Conservation (phyloP, 2,329 filamentous ascomycete species). For the Leptodontidium sp. region DNA sequence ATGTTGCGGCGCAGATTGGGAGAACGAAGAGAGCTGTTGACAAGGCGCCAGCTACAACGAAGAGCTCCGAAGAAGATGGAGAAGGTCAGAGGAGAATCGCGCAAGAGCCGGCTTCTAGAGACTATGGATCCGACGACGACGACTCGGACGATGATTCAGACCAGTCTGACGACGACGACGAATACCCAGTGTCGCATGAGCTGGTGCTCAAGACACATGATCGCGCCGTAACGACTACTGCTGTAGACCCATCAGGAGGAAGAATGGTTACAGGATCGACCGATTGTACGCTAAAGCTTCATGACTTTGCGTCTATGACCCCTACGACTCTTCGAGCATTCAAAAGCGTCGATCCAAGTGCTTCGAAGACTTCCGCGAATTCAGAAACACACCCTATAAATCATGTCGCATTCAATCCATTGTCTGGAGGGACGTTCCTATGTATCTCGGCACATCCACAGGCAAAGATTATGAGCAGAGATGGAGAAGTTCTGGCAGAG, state of each 20-base stretch:
- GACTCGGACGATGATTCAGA: constrained; percentile 65
- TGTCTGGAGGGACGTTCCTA: constrained; percentile 81
- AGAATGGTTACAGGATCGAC: constrained; percentile 89
- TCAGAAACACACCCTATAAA: constrained; percentile 90
- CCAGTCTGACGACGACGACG: constrained; percentile 73
- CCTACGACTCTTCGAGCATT: constrained; percentile 94
- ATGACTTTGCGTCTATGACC: constrained; percentile 96
- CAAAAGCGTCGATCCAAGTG: constrained; percentile 87
- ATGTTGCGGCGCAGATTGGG: constrained; percentile 83
- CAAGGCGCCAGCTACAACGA: constrained; percentile 38
- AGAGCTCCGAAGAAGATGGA: constrained; percentile 39
- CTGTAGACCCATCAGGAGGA: constrained; percentile 84
- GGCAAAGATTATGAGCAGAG: constrained; percentile 86
- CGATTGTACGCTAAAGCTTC: constrained; percentile 90
- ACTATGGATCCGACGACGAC: constrained; percentile 52
- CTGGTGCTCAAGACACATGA: constrained; percentile 93
- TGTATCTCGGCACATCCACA: constrained; percentile 90
- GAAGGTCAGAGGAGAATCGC: constrained; percentile 42
- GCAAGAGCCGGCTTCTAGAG: constrained; percentile 47
- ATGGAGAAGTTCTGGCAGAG: constrained; percentile 85
- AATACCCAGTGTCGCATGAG: constrained; percentile 93
- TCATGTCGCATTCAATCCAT: constrained; percentile 84
- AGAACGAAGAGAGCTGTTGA: constrained; percentile 70
- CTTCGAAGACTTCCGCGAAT: constrained; percentile 72
- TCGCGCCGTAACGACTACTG: constrained; percentile 82